Percentiles rank a stretch among this genome's conserved stretches.
These are phyloP conservation scores for Klebsormidium nitens DNA, from an alignment of 139 green algal genomes.

Conservation along the genomic window DNA sequence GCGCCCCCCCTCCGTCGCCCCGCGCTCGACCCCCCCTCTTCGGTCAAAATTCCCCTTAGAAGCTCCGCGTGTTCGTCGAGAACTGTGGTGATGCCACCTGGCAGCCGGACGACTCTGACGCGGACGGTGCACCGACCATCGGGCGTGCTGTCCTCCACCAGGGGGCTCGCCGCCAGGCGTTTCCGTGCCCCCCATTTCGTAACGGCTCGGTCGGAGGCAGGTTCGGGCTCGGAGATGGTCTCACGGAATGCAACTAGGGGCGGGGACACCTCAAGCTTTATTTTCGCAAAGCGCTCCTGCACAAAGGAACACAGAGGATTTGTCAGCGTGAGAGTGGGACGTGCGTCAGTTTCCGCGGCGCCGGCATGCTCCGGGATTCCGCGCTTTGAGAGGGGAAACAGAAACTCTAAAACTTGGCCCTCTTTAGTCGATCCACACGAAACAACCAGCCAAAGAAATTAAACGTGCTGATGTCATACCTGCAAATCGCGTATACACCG, in stretches of 20 bases:
- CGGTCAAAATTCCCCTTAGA: conserved; percentile 13
- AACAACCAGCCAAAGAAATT: background rate
- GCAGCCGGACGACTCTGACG: conserved; percentile 62
- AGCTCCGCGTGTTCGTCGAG: conserved; percentile 19
- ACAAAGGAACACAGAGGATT: background rate
- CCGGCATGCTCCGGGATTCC: too few relatives aligned
- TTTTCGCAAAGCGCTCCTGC: conserved; percentile 77
- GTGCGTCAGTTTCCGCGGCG: background rate
- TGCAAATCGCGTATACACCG: conserved; percentile 89
- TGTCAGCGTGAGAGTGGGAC: background rate
- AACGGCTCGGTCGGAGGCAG: background rate
- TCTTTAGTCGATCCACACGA: background rate
- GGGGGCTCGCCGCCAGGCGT: background rate
- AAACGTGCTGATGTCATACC: conserved; percentile 3
- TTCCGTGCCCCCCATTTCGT: background rate
- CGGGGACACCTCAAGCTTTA: conserved; percentile 81
- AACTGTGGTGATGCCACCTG: conserved; percentile 27
- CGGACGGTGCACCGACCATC: conserved; percentile 61
- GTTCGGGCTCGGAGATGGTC: conserved; percentile 58
- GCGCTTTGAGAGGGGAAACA: background rate
- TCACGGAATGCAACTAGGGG: conserved; percentile 91
- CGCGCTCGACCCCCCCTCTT: conserved; percentile 1
- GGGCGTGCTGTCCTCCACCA: conserved; percentile 72
- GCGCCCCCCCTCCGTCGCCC: background rate
- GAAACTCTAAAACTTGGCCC: background rate